Conservation (phyloP, 495 filamentous ascomycete genomes). For the Sordaria brevicollis region DNA sequence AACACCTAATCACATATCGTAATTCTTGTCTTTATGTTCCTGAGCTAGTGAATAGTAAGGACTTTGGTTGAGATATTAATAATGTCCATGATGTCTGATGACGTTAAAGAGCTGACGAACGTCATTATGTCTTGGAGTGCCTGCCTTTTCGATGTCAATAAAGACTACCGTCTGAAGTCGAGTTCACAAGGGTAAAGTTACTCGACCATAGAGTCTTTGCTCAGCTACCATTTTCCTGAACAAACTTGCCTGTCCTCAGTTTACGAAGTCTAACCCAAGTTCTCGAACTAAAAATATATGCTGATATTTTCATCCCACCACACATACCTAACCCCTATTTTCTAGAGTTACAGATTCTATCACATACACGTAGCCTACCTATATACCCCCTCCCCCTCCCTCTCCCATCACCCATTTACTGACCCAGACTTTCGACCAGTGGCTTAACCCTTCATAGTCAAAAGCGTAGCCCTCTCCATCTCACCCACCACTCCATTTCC, state of each 20-base stretch:
- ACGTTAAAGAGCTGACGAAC: too few relatives aligned
- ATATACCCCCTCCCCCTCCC: not conserved
- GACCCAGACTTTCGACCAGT: not conserved
- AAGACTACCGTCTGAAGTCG: too few relatives aligned
- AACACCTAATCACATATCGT: too few relatives aligned
- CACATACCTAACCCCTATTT: not conserved
- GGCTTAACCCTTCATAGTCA: conserved; percentile 33
- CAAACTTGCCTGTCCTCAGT: not conserved
- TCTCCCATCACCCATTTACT: not conserved
- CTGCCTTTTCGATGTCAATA: too few relatives aligned
- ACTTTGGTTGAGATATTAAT: too few relatives aligned
- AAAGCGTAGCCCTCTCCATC: conserved; percentile 54
- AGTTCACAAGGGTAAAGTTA: too few relatives aligned
- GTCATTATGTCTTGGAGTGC: too few relatives aligned
- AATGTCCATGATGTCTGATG: too few relatives aligned
- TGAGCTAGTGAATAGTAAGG: too few relatives aligned
- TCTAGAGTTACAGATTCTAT: not conserved
- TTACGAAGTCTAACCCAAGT: not conserved
- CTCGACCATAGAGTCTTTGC: too few relatives aligned
- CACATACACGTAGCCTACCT: not conserved
- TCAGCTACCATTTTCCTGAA: too few relatives aligned
- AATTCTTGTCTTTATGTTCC: too few relatives aligned
- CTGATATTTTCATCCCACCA: not conserved
- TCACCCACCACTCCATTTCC: conserved; percentile 78
- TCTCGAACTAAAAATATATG: not conserved